Conservation (phyloP, 257 asterid species). For the Osmanthus fragrans region DNA sequence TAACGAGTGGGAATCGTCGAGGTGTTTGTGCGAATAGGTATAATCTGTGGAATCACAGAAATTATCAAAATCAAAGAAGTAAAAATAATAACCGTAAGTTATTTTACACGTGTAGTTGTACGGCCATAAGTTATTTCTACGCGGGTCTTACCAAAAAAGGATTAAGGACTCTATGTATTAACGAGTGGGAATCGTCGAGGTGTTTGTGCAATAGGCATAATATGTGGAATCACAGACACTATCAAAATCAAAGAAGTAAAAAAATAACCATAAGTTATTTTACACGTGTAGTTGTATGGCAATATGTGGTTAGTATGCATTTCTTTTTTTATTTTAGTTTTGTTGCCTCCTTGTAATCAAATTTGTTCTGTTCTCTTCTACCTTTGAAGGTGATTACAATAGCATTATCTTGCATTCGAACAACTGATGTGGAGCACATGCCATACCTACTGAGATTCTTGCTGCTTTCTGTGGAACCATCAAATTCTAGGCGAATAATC, state of each 20-base stretch:
- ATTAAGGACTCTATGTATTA: too few relatives aligned
- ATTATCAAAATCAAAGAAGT: too few relatives aligned
- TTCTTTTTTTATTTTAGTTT: conserved; percentile 2
- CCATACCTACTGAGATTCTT: conserved; percentile 78
- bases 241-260: too few relatives aligned
- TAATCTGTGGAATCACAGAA: too few relatives aligned
- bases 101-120: background rate
- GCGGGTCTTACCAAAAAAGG: too few relatives aligned
- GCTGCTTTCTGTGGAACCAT: conserved; percentile 65
- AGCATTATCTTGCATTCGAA: conserved; percentile 81
- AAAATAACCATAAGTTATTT: too few relatives aligned
- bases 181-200: too few relatives aligned
- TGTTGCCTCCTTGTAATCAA: background rate
- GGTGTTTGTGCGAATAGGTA: too few relatives aligned
- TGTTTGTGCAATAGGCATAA: too few relatives aligned
- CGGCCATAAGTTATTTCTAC: background rate
- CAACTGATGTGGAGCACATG: conserved; percentile 73
- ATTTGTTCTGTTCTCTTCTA: background rate
- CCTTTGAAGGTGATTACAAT: conserved; percentile 56
- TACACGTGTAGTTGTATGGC: background rate
- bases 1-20: too few relatives aligned
- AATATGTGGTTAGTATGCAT: conserved; percentile 16
- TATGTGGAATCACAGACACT: too few relatives aligned
- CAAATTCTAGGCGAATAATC: conserved; percentile 72
- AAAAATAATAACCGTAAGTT: too few relatives aligned